A percentile compares a stretch with the other conserved stretches of the same genome.
Conservation (phyloP, 495 filamentous ascomycete species). For the Xylaria telfairii region DNA sequence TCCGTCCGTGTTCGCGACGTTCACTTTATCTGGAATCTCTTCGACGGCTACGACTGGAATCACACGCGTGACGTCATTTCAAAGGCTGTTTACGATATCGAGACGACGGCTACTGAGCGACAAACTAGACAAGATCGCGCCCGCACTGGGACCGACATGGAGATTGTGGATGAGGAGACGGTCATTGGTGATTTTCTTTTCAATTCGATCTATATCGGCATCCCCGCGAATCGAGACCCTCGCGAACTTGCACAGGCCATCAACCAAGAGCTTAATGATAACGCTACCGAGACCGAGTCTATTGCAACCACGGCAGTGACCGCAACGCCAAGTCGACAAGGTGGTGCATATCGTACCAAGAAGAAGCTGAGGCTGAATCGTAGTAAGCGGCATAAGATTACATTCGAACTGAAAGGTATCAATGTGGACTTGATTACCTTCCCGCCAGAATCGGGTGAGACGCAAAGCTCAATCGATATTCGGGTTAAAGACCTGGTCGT, state of each 20-base stretch:
- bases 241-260: conserved; percentile 80
- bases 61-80: conserved; percentile 83
- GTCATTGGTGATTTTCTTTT: conserved; percentile 95
- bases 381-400: conserved; percentile 92
- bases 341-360: conserved; percentile 50
- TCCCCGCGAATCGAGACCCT: conserved; percentile 84
- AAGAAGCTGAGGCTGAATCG: conserved; percentile 77
- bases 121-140: conserved; percentile 53
- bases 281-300: conserved; percentile 86
- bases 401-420: conserved; percentile 89
- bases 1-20: conserved; percentile 81
- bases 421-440: conserved; percentile 85
- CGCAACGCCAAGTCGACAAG: conserved; percentile 61
- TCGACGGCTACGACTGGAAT: conserved; percentile 97
- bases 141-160: conserved; percentile 55
- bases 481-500: conserved; percentile 83
- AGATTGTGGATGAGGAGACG: conserved; percentile 77
- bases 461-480: conserved; percentile 84
- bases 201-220: conserved; percentile 97
- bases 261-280: conserved; percentile 85
- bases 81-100: conserved; percentile 84
- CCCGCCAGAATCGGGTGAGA: conserved; percentile 77
- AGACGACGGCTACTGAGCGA: conserved; percentile 78
- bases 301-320: conserved; percentile 75
- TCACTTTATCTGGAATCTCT: conserved; percentile 96